Evolutionary conservation across 495 filamentous ascomycete species (phyloP).

Genomic region (Acidiella bohemica): DNA sequence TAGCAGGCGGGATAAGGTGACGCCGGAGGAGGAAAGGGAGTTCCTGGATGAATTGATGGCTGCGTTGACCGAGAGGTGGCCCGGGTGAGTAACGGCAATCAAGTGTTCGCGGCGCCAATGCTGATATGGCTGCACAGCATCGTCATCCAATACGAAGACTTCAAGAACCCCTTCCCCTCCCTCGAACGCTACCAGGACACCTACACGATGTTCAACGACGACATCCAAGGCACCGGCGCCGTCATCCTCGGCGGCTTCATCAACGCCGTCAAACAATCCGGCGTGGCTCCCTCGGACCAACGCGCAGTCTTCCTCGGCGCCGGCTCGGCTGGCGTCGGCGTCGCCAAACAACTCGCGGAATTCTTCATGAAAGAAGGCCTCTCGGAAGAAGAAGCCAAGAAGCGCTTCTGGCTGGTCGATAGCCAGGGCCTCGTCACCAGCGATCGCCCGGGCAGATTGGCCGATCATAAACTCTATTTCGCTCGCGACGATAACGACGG

Average conservation of each 20-base stretch:
- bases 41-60: conserved; percentile 98
- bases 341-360: conserved; percentile 91
- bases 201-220: conserved; percentile 96
- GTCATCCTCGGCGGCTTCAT: conserved; percentile 92
- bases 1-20: conserved; percentile 65
- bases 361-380: conserved; percentile 89
- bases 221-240: conserved; percentile 95
- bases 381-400: conserved; percentile 75
- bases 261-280: conserved; percentile 80
- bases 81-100: conserved; percentile 44
- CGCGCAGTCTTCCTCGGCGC: conserved; percentile 93
- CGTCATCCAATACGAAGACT: conserved; percentile 96
- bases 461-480: conserved; percentile 97
- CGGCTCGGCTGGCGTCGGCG: conserved; percentile 87
- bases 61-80: conserved; percentile 75
- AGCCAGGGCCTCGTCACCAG: conserved; percentile 76
- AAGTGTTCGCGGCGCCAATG: too few species aligned
- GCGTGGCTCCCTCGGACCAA: conserved; percentile 76
- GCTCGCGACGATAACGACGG: conserved; percentile 85
- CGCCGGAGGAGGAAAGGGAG: conserved; percentile 68
- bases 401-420: conserved; percentile 96
- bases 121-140: conserved; percentile 41
- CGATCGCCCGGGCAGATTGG: conserved; percentile 85
- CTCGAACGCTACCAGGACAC: conserved; percentile 73
- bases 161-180: conserved; percentile 94